Conservation (phyloP, 2,329 filamentous ascomycete genomes). For the Dothidotthia symphoricarpi region DNA sequence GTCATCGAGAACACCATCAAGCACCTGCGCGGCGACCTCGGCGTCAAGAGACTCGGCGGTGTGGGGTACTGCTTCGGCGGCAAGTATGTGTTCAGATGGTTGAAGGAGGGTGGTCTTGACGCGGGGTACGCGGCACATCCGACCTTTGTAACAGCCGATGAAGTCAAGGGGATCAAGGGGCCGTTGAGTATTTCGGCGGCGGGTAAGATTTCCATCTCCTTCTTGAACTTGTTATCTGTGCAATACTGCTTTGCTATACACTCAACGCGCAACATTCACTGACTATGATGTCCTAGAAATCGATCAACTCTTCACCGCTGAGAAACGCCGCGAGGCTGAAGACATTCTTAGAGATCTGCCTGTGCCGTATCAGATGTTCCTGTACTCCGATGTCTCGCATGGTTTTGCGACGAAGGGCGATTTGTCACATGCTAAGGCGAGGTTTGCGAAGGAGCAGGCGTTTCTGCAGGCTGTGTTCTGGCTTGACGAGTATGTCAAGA, state of each 20-base stretch:
- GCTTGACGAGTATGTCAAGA: constrained; percentile 65
- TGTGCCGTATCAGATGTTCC: constrained; percentile 70
- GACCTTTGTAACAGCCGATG: constrained; percentile 64
- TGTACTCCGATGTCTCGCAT: constrained; percentile 70
- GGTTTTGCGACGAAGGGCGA: constrained; percentile 74
- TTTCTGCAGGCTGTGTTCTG: constrained; percentile 74
- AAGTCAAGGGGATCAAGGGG: constrained; percentile 57
- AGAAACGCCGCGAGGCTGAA: constrained; percentile 58
- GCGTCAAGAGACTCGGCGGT: constrained; percentile 59
- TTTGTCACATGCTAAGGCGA: constrained; percentile 54
- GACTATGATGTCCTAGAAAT: too few relatives aligned
- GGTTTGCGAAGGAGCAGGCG: constrained; percentile 76
- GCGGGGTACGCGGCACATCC: constrained; percentile 76
- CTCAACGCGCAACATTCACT: too few relatives aligned
- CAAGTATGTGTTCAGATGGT: constrained; percentile 63
- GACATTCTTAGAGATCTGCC: constrained; percentile 55
- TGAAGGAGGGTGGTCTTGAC: constrained; percentile 61
- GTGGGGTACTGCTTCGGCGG: constrained; percentile 74
- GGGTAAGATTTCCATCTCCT: constrained; percentile 47
- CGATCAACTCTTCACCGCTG: constrained; percentile 59
- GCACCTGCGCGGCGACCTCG: constrained; percentile 55
- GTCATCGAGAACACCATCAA: constrained; percentile 56
- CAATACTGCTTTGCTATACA: neutral
- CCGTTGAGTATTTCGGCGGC: constrained; percentile 64
- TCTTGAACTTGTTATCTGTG: too few relatives aligned